phyloP scores from a whole-genome alignment of 768 basidiomycete genomes.

The Paxillus ammoniavirescens region DNA sequence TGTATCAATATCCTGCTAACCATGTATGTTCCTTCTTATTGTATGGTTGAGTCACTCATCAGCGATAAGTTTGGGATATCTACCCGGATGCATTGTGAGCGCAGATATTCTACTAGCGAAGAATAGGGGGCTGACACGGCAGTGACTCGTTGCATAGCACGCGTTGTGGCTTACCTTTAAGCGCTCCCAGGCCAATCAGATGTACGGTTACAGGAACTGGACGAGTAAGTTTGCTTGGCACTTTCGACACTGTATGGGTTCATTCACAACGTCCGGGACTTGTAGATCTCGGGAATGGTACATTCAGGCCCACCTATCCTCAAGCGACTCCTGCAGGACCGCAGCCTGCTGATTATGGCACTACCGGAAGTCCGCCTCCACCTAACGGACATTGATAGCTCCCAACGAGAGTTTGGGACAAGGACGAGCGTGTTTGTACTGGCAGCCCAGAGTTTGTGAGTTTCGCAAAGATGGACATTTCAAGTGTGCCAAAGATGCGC shows the following conservation, averaged over 20 bases:
- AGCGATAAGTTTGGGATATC: conserved; percentile 59
- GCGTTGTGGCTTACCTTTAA: conserved; percentile 86
- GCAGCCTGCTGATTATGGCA: neutral
- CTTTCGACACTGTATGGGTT: neutral
- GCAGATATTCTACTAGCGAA: neutral
- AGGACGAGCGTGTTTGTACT: neutral
- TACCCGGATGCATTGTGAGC: conserved; percentile 58
- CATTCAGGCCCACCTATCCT: neutral
- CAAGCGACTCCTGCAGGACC: neutral
- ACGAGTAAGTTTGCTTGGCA: conserved; percentile 14
- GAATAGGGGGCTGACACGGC: neutral
- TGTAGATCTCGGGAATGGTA: neutral
- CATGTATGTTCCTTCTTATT: conserved; percentile 44
- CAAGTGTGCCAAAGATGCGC: too few relatives aligned
- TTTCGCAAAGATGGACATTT: too few relatives aligned
- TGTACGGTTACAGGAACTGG: conserved; percentile 23
- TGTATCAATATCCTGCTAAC: conserved; percentile 80
- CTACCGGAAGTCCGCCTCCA: neutral
- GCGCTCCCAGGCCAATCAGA: conserved; percentile 77
- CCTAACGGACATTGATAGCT: neutral
- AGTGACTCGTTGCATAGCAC: conserved; percentile 46
- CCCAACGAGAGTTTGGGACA: neutral
- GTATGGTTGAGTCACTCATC: too few relatives aligned
- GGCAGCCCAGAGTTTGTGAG: neutral
- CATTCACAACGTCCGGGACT: neutral